These are phyloP conservation scores for Hansenula anomala DNA, from an alignment of 1,139 yeast genomes.

Conservation along the genomic window DNA sequence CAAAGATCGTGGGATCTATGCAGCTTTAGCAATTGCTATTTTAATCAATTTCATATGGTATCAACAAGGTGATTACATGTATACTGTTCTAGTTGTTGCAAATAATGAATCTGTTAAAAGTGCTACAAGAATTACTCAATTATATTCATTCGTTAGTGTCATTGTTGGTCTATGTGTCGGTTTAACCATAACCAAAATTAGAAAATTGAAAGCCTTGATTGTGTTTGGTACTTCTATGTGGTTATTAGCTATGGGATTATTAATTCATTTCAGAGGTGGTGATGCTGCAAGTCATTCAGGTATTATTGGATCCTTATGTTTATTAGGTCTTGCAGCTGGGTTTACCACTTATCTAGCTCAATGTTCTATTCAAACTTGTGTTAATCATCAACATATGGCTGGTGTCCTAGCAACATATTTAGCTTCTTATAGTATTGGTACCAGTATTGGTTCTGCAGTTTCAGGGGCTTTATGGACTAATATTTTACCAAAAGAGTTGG, in stretches of 20 bases:
- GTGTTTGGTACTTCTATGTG: conserved; percentile 49
- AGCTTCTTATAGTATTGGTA: conserved; percentile 50
- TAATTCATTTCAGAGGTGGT: conserved; percentile 49
- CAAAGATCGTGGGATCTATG: conserved; percentile 59
- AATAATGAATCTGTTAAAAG: conserved; percentile 50
- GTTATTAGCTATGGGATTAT: conserved; percentile 53
- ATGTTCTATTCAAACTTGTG: conserved; percentile 55
- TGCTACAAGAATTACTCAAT: conserved; percentile 58
- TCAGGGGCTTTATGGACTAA: conserved; percentile 62
- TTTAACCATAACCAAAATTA: conserved; percentile 40
- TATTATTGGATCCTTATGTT: conserved; percentile 56
- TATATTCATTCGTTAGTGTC: conserved; percentile 63
- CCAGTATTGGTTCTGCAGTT: conserved; percentile 31
- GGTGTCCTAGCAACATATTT: conserved; percentile 48
- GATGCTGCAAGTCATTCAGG: conserved; percentile 41
- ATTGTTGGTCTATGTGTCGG: conserved; percentile 56
- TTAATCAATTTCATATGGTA: conserved; percentile 55
- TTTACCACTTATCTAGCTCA: conserved; percentile 46
- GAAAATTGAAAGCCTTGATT: conserved; percentile 55
- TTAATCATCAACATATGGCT: conserved; percentile 56
- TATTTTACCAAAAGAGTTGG: conserved; percentile 31
- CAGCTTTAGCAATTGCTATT: conserved; percentile 50
- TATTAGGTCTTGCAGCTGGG: conserved; percentile 70
- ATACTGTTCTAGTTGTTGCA: conserved; percentile 56
- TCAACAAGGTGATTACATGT: conserved; percentile 65